Conservation (phyloP, 805 yeast genomes). For the Aciculoconidium aculeatum region DNA sequence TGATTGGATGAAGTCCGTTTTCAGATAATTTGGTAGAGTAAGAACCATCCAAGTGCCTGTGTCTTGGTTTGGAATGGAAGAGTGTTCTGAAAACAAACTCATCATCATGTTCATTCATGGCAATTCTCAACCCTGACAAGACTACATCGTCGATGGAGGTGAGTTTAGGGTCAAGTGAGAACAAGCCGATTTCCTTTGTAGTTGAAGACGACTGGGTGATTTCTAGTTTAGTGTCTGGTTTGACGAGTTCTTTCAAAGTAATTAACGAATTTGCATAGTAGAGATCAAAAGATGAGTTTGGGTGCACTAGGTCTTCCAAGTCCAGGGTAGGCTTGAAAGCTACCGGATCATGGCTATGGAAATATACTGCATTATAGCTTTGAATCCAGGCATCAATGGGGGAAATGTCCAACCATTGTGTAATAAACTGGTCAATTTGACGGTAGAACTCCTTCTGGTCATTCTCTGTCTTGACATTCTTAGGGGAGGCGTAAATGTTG, state of each 20-base stretch:
- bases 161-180: slow-evolving; percentile 21
- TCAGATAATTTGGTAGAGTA: slow-evolving; percentile 7
- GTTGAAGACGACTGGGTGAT: too few relatives aligned
- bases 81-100: slow-evolving; percentile 28
- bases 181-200: slow-evolving; percentile 32
- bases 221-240: too few relatives aligned
- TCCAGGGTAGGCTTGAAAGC: slow-evolving; percentile 6
- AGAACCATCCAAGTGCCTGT: slow-evolving; percentile 12
- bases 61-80: slow-evolving; percentile 39
- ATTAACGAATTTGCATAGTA: too few relatives aligned
- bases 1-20: slow-evolving; percentile 36
- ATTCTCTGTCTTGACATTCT: slow-evolving; percentile 5
- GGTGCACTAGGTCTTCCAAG: too few relatives aligned
- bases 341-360: slow-evolving; percentile 11
- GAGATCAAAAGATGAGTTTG: slow-evolving; percentile 2
- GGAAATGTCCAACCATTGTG: slow-evolving; percentile 15
- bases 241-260: too few relatives aligned
- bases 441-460: slow-evolving; percentile 17
- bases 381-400: slow-evolving; percentile 13
- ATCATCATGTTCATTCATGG: slow-evolving; percentile 13
- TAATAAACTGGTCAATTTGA: slow-evolving; percentile 13
- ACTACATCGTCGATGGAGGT: slow-evolving; percentile 29
- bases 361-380: slow-evolving; percentile 23
- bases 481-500: slow-evolving; percentile 27
- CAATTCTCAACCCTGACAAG: slow-evolving; percentile 30